Base-by-base conservation (phyloP, 495 filamentous ascomycete species). In the Ramalina intermedia region DNA sequence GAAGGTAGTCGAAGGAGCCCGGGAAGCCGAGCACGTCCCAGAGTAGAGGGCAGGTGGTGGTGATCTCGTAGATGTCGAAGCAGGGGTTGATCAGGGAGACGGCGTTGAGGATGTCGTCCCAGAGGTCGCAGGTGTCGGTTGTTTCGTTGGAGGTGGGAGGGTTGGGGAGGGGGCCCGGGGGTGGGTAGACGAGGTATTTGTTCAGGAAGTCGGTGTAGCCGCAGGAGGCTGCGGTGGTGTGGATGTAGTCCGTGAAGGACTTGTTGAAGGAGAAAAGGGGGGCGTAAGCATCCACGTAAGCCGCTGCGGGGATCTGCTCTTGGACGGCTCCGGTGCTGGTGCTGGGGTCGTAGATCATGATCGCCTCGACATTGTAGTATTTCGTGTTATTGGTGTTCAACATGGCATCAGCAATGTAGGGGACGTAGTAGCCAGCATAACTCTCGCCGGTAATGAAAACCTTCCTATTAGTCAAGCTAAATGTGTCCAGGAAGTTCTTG, bases 371-470 rank as follows among this genome's bases (percentile, higher is more conserved):
- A 48, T 76, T 63, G 46, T 66, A 76, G 53, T 75, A 65, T 3
- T 68, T 62, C 35, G 61, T 69, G 43, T 75, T 61, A 1, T 75
- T 63, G 48, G 66, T 52, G 37, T 75, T 68, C 21, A 77, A 60
- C 58, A 77, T 68, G 5, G 70, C 70, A 17, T 67, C 67, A 6
- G 71, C 69, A 43, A 76, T 73, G 46, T 77, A 76, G 0, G 74
- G 71, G 6, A 78, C 73, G 50, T 74, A 78, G 40, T 66, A 62
- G 11, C 72, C 73, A 16, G 68, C 72, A 60, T 79, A 82, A 47
- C 68, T 73, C 56, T 82, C 78, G 8, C 79, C 79, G 2, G 78
- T 73, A 43, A 82, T 67, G 48, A 72, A 81, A 42, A 82, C 70
- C 60, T 76, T 79, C 59, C 66, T 72, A 47, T 73, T 73, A 52